These are phyloP conservation scores for Talaromyces sp. DNA, from an alignment of 2,329 filamentous ascomycete genomes.

Conservation along the genomic window DNA sequence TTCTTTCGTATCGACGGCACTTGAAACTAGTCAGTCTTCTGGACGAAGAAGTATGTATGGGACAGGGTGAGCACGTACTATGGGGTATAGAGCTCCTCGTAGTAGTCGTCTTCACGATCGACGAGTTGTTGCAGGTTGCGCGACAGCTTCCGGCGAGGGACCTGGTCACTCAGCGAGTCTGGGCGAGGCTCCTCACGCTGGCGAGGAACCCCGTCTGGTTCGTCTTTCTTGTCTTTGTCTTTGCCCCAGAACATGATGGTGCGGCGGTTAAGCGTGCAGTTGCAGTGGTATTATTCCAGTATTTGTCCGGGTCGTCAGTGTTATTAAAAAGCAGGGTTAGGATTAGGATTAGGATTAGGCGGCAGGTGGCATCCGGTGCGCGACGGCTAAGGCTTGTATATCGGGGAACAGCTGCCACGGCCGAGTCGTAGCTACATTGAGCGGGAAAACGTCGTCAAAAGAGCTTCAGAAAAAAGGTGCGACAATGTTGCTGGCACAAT, in stretches of 20 bases:
- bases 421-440: not conserved
- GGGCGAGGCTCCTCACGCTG: conserved; percentile 26
- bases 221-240: conserved; percentile 18
- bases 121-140: conserved; percentile 51
- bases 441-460: not conserved
- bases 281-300: not conserved
- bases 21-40: conserved; percentile 24
- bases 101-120: conserved; percentile 64
- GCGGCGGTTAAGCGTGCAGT: not conserved
- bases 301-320: not conserved
- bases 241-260: conserved; percentile 29
- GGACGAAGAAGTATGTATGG: not conserved
- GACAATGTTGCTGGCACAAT: not conserved
- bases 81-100: conserved; percentile 72
- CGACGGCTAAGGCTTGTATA: not conserved
- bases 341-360: too few species aligned
- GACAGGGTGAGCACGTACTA: conserved; percentile 53
- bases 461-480: not conserved
- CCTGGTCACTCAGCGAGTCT: conserved; percentile 26
- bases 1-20: conserved; percentile 74
- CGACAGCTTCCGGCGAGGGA: conserved; percentile 50
- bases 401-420: not conserved
- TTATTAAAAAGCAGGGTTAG: not conserved
- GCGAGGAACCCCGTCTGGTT: conserved; percentile 9
- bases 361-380: not conserved